phyloP scores from a whole-genome alignment of 495 filamentous ascomycete genomes.

The Articulospora tetracladia region DNA sequence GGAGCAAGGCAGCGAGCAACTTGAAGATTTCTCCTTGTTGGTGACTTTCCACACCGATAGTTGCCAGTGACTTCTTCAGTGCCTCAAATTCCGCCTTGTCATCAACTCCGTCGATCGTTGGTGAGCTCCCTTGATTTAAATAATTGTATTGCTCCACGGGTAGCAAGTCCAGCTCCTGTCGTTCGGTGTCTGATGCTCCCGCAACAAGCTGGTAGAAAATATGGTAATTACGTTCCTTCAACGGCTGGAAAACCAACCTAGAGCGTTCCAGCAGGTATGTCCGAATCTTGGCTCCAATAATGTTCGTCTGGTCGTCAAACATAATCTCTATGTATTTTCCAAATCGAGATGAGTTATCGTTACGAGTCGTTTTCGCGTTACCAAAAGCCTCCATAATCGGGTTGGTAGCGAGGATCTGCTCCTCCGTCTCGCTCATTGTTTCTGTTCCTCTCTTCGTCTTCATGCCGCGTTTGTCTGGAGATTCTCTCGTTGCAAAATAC shows the following conservation, averaged over 20 bases:
- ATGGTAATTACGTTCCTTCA: conserved; percentile 98
- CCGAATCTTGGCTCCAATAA: conserved; percentile 95
- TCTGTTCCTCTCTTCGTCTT: conserved; percentile 76
- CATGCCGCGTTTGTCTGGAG: conserved; percentile 80
- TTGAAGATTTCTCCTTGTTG: conserved; percentile 86
- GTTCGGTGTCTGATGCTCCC: conserved; percentile 84
- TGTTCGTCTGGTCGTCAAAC: conserved; percentile 93
- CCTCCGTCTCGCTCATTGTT: conserved; percentile 95
- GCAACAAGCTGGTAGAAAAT: conserved; percentile 98
- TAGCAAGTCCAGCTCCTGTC: conserved; percentile 68
- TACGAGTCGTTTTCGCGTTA: conserved; percentile 97
- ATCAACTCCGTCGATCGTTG: conserved; percentile 90
- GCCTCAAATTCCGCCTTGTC: conserved; percentile 91
- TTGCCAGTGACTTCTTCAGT: conserved; percentile 78
- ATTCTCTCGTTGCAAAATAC: conserved; percentile 97
- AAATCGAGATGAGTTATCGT: conserved; percentile 98
- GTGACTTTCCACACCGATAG: conserved; percentile 74
- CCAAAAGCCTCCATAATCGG: conserved; percentile 99
- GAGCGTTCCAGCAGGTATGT: conserved; percentile 96
- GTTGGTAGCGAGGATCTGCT: conserved; percentile 96
- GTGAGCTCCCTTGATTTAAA: conserved; percentile 90
- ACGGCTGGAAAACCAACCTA: conserved; percentile 93
- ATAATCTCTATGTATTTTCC: conserved; percentile 99
- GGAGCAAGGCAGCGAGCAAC: conserved; percentile 85
- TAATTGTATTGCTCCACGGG: conserved; percentile 92